phyloP scores from a whole-genome alignment of 176 grass and related monocot species.

The Aegilops speltoides region DNA sequence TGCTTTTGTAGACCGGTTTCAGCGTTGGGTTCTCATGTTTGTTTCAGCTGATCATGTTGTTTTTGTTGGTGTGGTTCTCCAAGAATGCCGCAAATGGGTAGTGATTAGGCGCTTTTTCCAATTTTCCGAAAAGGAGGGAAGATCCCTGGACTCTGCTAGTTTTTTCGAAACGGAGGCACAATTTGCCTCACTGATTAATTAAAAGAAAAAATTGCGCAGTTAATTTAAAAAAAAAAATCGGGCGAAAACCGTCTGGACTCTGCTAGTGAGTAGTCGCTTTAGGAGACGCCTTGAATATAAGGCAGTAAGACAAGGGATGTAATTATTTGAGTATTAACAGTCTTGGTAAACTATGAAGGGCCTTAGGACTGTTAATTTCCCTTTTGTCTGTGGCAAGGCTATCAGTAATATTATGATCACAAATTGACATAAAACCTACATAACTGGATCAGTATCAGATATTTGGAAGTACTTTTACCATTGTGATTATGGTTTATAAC shows the following conservation, averaged over 20 bases:
- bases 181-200: no score
- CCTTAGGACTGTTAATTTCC: not conserved
- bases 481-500: no score
- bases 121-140: no score
- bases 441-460: not conserved
- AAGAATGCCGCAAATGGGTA: not conserved
- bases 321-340: not conserved
- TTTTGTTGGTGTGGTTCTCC: not conserved
- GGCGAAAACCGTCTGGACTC: no score
- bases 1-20: slow-evolving; percentile 7
- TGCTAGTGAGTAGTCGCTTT: not conserved
- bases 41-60: not conserved
- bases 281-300: not conserved
- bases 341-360: not conserved
- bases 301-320: not conserved
- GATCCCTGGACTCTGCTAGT: not conserved
- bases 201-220: no score
- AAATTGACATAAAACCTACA: not conserved
- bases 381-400: not conserved
- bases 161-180: no score
- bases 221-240: no score
- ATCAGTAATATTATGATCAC: not conserved
- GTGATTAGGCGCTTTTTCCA: not conserved
- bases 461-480: not conserved
- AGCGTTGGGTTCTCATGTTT: not conserved